Percentiles rank a stretch among this genome's conserved stretches.
These are phyloP conservation scores for Ophiostoma tasmaniense DNA, from an alignment of 2,329 filamentous ascomycete genomes.

Conservation along the genomic window DNA sequence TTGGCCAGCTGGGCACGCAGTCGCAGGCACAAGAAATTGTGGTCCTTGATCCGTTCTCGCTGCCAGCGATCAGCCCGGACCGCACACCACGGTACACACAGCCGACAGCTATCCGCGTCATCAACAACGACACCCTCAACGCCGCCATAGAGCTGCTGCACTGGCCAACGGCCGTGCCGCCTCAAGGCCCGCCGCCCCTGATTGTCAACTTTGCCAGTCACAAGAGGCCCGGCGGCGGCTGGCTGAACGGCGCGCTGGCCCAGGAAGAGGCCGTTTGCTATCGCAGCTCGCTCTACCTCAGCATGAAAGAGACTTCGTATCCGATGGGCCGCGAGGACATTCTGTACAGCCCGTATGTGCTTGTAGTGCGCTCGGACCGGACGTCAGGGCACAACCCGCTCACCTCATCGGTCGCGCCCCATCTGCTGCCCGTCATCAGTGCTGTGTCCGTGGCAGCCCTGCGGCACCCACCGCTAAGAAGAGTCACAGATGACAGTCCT, in stretches of 20 bases:
- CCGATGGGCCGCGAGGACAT: constrained; percentile 22
- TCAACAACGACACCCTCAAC: constrained; percentile 51
- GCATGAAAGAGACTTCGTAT: constrained; percentile 31
- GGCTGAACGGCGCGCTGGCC: constrained; percentile 50
- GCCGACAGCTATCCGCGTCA: constrained; percentile 36
- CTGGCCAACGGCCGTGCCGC: not conserved
- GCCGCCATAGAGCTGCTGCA: constrained; percentile 37
- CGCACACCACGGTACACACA: constrained; percentile 35
- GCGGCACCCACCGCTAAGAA: constrained; percentile 15
- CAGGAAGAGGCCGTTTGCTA: constrained; percentile 65
- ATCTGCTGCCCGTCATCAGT: constrained; percentile 42
- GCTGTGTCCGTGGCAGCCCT: constrained; percentile 54
- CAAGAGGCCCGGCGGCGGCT: constrained; percentile 52
- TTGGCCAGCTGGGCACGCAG: constrained; percentile 34
- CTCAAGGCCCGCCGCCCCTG: constrained; percentile 15
- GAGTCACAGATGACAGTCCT: constrained; percentile 9
- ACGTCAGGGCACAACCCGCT: constrained; percentile 21
- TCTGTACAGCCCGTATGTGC: constrained; percentile 29
- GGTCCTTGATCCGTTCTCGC: constrained; percentile 27
- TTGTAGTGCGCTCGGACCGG: constrained; percentile 25
- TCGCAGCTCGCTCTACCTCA: constrained; percentile 46
- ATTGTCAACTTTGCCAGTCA: constrained; percentile 61
- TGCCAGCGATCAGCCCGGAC: constrained; percentile 28
- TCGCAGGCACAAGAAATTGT: constrained; percentile 32
- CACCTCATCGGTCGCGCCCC: not conserved